Conservation (phyloP, 2,329 filamentous ascomycete species). For the Diaporthe velutina region DNA sequence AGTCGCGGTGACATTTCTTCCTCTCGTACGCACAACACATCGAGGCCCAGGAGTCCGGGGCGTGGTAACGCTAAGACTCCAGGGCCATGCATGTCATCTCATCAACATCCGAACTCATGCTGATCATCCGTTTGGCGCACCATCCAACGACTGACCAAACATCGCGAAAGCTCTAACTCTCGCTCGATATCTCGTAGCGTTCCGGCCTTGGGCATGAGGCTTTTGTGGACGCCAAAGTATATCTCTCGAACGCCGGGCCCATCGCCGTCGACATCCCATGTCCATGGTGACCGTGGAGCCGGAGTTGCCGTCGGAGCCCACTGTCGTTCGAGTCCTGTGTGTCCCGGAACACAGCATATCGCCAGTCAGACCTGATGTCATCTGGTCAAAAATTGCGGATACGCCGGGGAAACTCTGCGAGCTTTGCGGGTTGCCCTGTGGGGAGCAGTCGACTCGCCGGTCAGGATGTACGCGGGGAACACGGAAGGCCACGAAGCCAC, state of each 20-base stretch:
- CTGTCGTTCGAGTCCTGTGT: background rate
- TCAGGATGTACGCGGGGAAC: slow-evolving; percentile 1
- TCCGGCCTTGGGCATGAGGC: background rate
- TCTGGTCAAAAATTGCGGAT: slow-evolving; percentile 10
- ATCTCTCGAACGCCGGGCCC: background rate
- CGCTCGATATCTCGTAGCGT: slow-evolving; percentile 15
- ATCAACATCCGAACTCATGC: slow-evolving; percentile 4
- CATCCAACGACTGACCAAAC: background rate
- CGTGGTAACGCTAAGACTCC: background rate
- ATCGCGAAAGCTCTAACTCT: background rate
- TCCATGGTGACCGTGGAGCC: background rate
- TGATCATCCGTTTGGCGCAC: slow-evolving; percentile 5
- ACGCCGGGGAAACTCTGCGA: background rate
- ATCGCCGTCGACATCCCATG: background rate
- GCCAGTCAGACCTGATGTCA: slow-evolving; percentile 11
- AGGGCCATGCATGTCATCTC: slow-evolving; percentile 1
- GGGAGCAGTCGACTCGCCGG: background rate
- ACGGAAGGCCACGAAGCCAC: background rate
- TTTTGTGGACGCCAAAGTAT: background rate
- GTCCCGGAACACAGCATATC: background rate
- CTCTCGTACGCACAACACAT: background rate
- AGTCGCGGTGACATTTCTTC: background rate
- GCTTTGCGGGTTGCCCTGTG: background rate
- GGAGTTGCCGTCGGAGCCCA: slow-evolving; percentile 16
- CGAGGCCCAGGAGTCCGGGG: slow-evolving; percentile 9